These are phyloP conservation scores for Bjerkandera adusta DNA, from an alignment of 1,284 basidiomycete genomes.

Conservation along the genomic window DNA sequence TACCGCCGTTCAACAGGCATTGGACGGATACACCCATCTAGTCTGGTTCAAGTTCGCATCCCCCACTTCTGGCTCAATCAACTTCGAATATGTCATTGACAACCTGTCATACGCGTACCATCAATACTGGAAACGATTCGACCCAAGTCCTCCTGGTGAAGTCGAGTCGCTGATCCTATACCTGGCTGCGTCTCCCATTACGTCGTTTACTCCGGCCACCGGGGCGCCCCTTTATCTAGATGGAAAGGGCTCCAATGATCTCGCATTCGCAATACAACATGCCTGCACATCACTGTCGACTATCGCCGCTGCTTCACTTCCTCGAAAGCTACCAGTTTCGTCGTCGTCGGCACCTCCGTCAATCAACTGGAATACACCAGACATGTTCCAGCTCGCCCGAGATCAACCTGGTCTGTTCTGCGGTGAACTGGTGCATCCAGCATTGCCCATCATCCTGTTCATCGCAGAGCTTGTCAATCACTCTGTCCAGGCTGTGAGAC, in stretches of 20 bases:
- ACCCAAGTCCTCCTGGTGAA: background rate
- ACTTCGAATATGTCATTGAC: background rate
- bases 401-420: background rate
- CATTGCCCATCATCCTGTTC: background rate
- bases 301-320: background rate
- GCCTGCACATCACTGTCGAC: background rate
- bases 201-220: background rate
- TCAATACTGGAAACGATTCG: background rate
- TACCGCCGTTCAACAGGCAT: background rate
- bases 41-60: constrained; percentile 7
- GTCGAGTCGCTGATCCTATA: background rate
- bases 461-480: background rate
- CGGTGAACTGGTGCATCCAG: background rate
- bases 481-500: background rate
- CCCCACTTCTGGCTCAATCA: background rate
- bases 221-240: too few species aligned
- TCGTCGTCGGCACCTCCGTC: background rate
- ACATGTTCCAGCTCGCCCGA: background rate
- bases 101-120: background rate
- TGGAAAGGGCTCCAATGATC: background rate
- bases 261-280: background rate
- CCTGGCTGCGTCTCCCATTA: background rate
- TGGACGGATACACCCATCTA: background rate
- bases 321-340: background rate
- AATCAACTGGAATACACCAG: background rate